These are phyloP conservation scores for Castanea sativa DNA, from an alignment of 306 rosid genomes.

Conservation along the genomic window DNA sequence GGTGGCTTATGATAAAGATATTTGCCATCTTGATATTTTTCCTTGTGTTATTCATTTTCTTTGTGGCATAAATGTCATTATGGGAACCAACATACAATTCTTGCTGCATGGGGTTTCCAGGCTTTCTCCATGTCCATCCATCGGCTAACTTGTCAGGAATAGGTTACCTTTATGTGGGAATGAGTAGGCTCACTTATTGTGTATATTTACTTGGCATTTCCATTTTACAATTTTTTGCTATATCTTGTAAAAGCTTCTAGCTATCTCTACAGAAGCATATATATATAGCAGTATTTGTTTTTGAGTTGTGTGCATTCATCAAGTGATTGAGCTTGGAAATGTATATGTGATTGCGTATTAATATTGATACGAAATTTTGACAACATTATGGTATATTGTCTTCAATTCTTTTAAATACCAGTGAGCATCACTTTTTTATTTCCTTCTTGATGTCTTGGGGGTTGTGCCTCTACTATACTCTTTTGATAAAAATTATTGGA, in stretches of 20 bases:
- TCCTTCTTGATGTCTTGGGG: neutral
- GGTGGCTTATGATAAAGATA: conserved; percentile 89
- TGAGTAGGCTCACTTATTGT: neutral
- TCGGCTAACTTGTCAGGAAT: neutral
- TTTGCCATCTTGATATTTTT: conserved; percentile 71
- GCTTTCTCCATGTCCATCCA: conserved; percentile 17
- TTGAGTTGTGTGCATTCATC: neutral
- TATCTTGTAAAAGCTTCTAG: neutral
- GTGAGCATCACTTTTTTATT: neutral
- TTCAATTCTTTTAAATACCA: neutral
- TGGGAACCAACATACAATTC: conserved; percentile 15
- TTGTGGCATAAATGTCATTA: conserved; percentile 59
- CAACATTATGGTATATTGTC: neutral
- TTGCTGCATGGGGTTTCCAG: conserved; percentile 20
- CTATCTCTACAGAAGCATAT: neutral
- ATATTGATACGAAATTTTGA: neutral
- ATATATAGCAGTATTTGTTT: neutral
- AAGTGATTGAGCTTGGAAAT: neutral
- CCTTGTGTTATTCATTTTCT: conserved; percentile 68
- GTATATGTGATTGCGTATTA: neutral
- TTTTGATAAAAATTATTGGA: neutral
- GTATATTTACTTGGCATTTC: conserved; percentile 8
- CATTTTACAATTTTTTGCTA: neutral
- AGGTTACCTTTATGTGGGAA: neutral
- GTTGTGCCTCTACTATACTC: neutral